These are phyloP conservation scores for Silene vulgaris DNA, from an alignment of 179 eudicot species.

Conservation along the genomic window DNA sequence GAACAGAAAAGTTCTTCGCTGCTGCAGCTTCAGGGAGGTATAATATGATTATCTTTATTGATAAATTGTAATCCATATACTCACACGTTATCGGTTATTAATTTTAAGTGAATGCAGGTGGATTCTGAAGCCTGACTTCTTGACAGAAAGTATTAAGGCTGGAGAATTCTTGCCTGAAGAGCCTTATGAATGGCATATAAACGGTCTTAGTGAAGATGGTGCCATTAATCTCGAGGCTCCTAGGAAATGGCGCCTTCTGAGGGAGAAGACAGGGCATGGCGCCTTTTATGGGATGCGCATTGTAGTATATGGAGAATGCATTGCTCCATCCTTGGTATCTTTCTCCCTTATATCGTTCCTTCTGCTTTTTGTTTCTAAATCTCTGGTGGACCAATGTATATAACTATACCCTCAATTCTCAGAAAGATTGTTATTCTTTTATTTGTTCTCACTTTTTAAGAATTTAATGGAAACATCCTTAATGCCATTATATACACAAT, in stretches of 20 bases:
- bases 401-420: not conserved
- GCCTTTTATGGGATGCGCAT: constrained; percentile 88
- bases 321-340: constrained; percentile 79
- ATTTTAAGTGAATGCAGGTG: constrained; percentile 54
- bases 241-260: constrained; percentile 87
- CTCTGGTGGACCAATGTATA: not conserved
- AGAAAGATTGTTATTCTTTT: not conserved
- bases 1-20: constrained; percentile 94
- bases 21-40: constrained; percentile 99
- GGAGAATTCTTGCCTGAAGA: constrained; percentile 77
- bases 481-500: not conserved
- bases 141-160: constrained; percentile 64
- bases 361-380: not conserved
- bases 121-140: constrained; percentile 86
- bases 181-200: constrained; percentile 91
- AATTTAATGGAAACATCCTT: not conserved
- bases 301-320: constrained; percentile 87
- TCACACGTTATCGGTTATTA: not conserved
- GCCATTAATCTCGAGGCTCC: constrained; percentile 87
- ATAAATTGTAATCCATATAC: not conserved
- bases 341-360: constrained; percentile 1
- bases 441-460: not conserved
- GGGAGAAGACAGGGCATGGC: constrained; percentile 87
- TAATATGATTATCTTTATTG: not conserved
- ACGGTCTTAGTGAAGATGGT: constrained; percentile 74